Percentiles rank a stretch among this genome's conserved stretches.
These are phyloP conservation scores for Saccharomycopsis fibuligera DNA, from an alignment of 805 yeast species.

Conservation along the genomic window DNA sequence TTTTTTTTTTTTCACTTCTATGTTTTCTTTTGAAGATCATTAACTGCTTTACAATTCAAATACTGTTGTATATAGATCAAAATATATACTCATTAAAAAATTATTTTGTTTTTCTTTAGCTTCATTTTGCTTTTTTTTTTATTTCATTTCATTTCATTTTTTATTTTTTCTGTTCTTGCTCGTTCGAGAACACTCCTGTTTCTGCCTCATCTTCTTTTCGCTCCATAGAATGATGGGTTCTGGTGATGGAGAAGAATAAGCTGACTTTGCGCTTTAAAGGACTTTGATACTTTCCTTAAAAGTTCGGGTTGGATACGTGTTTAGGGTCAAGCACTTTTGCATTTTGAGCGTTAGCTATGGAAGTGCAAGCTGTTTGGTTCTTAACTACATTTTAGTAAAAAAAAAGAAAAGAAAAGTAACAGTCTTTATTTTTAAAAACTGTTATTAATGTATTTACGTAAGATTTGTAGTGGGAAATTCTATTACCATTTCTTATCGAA, in stretches of 20 bases:
- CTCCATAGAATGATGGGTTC: slow-evolving; percentile 51
- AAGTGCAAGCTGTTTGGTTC: not conserved
- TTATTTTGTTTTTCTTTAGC: not conserved
- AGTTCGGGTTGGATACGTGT: slow-evolving; percentile 43
- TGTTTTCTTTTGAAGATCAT: too few relatives aligned
- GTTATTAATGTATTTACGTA: too few relatives aligned
- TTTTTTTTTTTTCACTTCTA: too few relatives aligned
- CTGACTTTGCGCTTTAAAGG: slow-evolving; percentile 32
- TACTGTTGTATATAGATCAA: too few relatives aligned
- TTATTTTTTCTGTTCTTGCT: not conserved
- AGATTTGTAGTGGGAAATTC: too few relatives aligned
- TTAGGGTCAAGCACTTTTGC: not conserved
- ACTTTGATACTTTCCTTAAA: slow-evolving; percentile 44
- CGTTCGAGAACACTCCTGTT: slow-evolving; percentile 40
- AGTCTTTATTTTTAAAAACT: not conserved
- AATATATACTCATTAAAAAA: too few relatives aligned
- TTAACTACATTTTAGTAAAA: not conserved
- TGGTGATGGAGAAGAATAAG: slow-evolving; percentile 57
- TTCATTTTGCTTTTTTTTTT: not conserved
- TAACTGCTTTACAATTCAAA: too few relatives aligned
- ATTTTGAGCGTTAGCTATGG: not conserved
- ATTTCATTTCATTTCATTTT: too few relatives aligned
- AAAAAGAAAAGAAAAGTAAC: not conserved
- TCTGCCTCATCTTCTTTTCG: slow-evolving; percentile 52
- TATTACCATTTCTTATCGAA: too few relatives aligned